These are phyloP conservation scores for Knoxia roxburghii DNA, from an alignment of 257 asterid genomes.

Conservation along the genomic window DNA sequence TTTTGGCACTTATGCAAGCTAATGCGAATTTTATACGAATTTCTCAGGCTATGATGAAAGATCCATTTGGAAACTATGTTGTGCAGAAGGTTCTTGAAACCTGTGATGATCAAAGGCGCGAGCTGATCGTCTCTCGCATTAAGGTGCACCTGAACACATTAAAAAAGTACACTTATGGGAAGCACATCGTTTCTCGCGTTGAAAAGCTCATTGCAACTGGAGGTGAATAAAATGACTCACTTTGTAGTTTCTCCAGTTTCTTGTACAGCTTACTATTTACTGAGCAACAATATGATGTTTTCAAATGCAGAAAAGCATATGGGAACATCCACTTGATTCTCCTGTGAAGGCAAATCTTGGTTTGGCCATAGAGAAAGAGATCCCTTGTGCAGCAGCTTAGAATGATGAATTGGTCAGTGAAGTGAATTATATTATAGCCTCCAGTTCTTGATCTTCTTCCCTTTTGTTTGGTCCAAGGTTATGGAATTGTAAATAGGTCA, in stretches of 20 bases:
- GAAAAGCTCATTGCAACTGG: constrained; percentile 82
- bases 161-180: constrained; percentile 84
- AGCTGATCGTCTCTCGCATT: constrained; percentile 66
- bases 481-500: constrained; percentile 3
- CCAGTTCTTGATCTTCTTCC: background rate
- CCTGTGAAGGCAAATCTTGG: constrained; percentile 15
- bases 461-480: background rate
- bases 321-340: constrained; percentile 30
- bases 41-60: constrained; percentile 90
- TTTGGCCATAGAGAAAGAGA: constrained; percentile 1
- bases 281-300: too few species aligned
- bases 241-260: too few species aligned
- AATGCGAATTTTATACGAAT: background rate
- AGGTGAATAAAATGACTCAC: constrained; percentile 38
- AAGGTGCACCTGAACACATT: constrained; percentile 73
- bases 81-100: constrained; percentile 92
- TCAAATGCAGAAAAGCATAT: constrained; percentile 41
- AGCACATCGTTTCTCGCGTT: constrained; percentile 80
- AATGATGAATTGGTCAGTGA: background rate
- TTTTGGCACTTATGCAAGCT: background rate
- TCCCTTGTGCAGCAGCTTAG: background rate
- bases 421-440: too few species aligned
- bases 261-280: too few species aligned
- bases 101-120: constrained; percentile 65
- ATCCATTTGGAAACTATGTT: constrained; percentile 82